phyloP scores from a whole-genome alignment of 2,329 filamentous ascomycete genomes.

The Remersonia thermophila region DNA sequence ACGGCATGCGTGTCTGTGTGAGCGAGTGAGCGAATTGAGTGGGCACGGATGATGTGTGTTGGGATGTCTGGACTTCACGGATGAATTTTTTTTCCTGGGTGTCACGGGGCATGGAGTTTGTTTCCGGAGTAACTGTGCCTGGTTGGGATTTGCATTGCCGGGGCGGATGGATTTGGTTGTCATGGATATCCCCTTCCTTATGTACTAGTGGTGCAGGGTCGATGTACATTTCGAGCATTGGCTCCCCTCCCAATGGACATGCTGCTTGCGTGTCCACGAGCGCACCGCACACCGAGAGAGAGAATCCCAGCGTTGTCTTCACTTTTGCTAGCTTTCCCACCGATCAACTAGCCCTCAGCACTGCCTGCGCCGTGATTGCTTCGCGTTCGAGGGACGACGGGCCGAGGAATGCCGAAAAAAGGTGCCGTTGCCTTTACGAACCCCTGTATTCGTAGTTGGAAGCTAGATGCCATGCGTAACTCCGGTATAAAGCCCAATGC shows the following conservation, averaged over 20 bases:
- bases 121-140: constrained; percentile 11
- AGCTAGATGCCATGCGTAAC: constrained; percentile 33
- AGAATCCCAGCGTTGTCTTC: too few species aligned
- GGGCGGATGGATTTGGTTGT: constrained; percentile 13
- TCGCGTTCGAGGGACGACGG: too few species aligned
- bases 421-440: constrained; percentile 21
- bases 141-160: constrained; percentile 17
- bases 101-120: too few species aligned
- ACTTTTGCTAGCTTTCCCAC: too few species aligned
- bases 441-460: constrained; percentile 30
- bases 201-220: constrained; percentile 14
- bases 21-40: neutral
- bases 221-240: constrained; percentile 18
- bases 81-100: neutral
- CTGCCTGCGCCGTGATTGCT: constrained; percentile 3
- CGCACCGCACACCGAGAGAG: constrained; percentile 12
- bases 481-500: constrained; percentile 32
- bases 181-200: constrained; percentile 17
- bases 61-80: too few species aligned
- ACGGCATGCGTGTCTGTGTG: neutral
- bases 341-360: too few species aligned
- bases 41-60: neutral
- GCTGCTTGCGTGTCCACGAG: constrained; percentile 15
- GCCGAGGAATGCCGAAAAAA: constrained; percentile 1
- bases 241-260: constrained; percentile 11